Base-by-base conservation (phyloP, 176 grass and related monocot genomes). In the Neostapfia colusana region DNA sequence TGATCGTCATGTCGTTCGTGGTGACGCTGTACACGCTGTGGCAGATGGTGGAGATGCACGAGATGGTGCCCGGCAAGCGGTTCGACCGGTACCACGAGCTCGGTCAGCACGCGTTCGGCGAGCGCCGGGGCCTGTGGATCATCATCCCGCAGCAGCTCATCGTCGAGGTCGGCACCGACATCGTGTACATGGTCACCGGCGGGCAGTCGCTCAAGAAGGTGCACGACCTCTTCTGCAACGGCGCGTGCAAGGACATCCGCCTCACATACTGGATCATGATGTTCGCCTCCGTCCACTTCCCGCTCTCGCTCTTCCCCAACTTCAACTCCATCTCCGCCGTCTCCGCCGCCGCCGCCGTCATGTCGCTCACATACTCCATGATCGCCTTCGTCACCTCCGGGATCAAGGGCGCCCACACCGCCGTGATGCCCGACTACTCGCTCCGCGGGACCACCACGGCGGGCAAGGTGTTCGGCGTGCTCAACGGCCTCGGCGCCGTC, bases 11-110 rank as follows among this genome's bases (percentile, higher is more conserved):
- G 46, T 91, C 89, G 40, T 91, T 86, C 82, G 21, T 85, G 72
- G 66, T 91, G 59, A 91, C 89, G 18, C 77, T 91, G 6, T 91
- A 91, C 82, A 88, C 85, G 17, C 85, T 88, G 4, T 91, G 89
- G 89, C 89, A 91, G 58, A 85, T 91, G 89, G 89, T 91, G 56
- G 73, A 91, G 77, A 91, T 91, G 85, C 89, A 91, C 61, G 89
- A 91, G 68, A 66, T 88, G 39, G 85, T 88, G 8, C 89, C 89
- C 4, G 89, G 89, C 4, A 88, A 85, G 82, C 82, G 89, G 36
- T 91, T 91, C 81, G 85, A 91, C 16, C 49, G 89, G 35, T 91
- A 91, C 72, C 89, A 91, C 42, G 89, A 91, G 78, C 85, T 91
- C 1, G 89, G 89, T 1, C 89, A 91, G 78, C 73, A 91, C 71